Evolutionary conservation across 257 asterid genomes (phyloP).

Genomic region (Solanum pennellii): DNA sequence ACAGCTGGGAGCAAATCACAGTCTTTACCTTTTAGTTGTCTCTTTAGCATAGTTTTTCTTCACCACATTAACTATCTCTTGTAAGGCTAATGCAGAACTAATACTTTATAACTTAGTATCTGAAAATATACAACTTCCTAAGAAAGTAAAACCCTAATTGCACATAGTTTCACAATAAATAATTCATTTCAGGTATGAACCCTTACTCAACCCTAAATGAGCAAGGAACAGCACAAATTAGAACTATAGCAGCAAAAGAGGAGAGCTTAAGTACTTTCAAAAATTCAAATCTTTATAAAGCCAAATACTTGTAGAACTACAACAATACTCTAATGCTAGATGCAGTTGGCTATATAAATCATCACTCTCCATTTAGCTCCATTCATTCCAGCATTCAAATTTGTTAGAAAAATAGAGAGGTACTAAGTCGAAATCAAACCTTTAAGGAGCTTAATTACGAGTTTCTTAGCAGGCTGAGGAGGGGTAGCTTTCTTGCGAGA

Average conservation of each 20-base stretch:
- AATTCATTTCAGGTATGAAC: not conserved
- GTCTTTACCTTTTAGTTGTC: not conserved
- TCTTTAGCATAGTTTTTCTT: not conserved
- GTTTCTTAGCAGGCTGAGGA: constrained; percentile 8
- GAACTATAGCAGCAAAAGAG: not conserved
- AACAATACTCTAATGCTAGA: not conserved
- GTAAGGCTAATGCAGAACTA: not conserved
- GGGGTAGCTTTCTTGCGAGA: constrained; percentile 12
- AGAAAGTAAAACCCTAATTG: not conserved
- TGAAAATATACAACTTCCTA: not conserved
- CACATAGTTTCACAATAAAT: not conserved
- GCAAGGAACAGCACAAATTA: not conserved
- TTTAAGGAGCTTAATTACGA: constrained; percentile 14
- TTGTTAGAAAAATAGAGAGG: not conserved
- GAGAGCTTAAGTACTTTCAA: not conserved
- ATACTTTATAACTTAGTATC: not conserved
- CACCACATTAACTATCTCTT: not conserved
- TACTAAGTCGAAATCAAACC: constrained; percentile 1
- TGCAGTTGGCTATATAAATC: not conserved
- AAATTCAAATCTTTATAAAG: not conserved
- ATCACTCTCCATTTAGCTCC: not conserved
- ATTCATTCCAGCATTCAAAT: not conserved
- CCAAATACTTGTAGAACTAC: not conserved
- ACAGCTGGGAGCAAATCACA: not conserved
- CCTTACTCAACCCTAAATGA: not conserved